A percentile compares a stretch with the other conserved stretches of the same genome.
These are phyloP conservation scores for Marasmius tenuissimus DNA, from an alignment of 1,284 basidiomycete genomes.

Conservation along the genomic window DNA sequence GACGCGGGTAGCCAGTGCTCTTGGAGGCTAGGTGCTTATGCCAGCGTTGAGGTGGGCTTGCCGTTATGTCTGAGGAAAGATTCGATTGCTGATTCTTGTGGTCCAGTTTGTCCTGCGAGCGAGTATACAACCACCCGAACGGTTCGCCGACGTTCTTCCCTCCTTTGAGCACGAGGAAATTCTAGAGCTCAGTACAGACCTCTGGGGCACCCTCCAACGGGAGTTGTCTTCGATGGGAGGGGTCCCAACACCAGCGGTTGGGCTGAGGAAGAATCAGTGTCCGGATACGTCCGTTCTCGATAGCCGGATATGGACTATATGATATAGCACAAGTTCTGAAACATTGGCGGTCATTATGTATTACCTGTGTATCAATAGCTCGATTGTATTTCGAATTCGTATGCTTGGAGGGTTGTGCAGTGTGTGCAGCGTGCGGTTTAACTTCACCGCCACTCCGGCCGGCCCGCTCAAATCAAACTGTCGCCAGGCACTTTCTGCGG, in stretches of 20 bases:
- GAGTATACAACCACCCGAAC: constrained; percentile 32
- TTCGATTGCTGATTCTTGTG: constrained; percentile 5
- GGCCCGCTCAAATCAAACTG: too few species aligned
- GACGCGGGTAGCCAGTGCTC: constrained; percentile 11
- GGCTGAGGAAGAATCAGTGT: constrained; percentile 20
- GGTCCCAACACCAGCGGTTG: constrained; percentile 43
- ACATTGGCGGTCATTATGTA: too few species aligned
- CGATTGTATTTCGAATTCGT: too few species aligned
- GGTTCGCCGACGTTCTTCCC: constrained; percentile 35
- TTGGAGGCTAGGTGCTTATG: constrained; percentile 8
- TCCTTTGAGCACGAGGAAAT: constrained; percentile 37
- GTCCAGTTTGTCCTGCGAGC: constrained; percentile 41
- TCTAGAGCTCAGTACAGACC: constrained; percentile 42
- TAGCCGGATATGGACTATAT: too few species aligned
- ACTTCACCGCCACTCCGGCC: too few species aligned
- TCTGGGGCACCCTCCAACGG: constrained; percentile 38
- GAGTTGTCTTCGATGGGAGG: constrained; percentile 40
- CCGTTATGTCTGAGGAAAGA: not conserved
- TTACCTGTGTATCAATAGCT: too few species aligned
- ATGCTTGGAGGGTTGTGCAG: too few species aligned
- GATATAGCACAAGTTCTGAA: too few species aligned
- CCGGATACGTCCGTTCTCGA: not conserved
- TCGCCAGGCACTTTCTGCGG: too few species aligned
- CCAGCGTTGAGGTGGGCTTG: constrained; percentile 5
- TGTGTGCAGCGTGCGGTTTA: too few species aligned